Evolutionary conservation across 495 filamentous ascomycete species (phyloP), one percentile per base, ranked within the genome.

Genomic region (Pyrenula massariospora): DNA sequence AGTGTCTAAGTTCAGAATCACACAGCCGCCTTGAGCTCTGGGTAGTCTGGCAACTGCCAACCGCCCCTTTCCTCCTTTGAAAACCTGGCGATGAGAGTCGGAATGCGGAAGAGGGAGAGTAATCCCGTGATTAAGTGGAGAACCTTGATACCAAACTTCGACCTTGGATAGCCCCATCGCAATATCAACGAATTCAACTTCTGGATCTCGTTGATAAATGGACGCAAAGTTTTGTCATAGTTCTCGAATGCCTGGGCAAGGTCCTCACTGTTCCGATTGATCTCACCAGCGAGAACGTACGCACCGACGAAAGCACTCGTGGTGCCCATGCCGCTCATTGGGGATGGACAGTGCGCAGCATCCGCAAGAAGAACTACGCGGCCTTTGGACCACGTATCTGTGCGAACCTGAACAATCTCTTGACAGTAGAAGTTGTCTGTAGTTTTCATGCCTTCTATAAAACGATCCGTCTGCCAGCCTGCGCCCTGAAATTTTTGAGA

Each of bases 361-460:
- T 84, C 82, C 1, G 78, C 82, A 11, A 84, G 48, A 10, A 83
- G 68, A 0, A 75, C 74, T 0, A 80, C 70, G 2, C 78, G 67
- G 3, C 75, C 77, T 3, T 67, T 68, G 12, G 63, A 70, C 74
- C 74, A 83, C 3, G 61, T 62, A 20, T 73, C 56, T 22, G 71
- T 59, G 36, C 70, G 69, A 8, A 82, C 68, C 49, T 76, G 74
- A 0, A 70, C 57, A 2, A 63, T 54, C 24, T 66, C 63, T 24
- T 77, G 64, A 53, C 66, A 69, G 59, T 80, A 82, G 57, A 81
- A 79, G 57, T 82, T 74, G 1, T 74, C 58, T 0, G 75, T 62
- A 1, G 67, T 22, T 10, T 64, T 65, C 57, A 79, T 68, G 0
- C 59, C 72, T 15, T 76, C 64, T 12, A 81, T 47, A 50, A 79